phyloP scores from a whole-genome alignment of 345 rosid species.

The thale cress (Arabidopsis thaliana) region DNA sequence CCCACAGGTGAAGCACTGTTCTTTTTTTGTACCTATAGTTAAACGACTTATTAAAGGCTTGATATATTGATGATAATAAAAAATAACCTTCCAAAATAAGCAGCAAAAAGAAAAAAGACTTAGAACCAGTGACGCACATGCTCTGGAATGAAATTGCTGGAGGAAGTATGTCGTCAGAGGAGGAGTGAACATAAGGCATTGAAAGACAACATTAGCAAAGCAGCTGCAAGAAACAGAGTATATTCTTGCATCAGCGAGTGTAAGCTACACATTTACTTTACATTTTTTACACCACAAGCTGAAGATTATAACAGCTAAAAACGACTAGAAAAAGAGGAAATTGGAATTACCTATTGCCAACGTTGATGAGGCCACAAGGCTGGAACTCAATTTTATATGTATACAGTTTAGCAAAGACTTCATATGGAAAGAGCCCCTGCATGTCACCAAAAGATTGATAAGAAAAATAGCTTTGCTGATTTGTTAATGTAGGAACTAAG shows the following conservation, averaged over 20 bases:
- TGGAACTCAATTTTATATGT: conserved; percentile 67
- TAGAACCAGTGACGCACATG: conserved; percentile 59
- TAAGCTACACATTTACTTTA: not conserved
- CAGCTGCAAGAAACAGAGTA: conserved; percentile 69
- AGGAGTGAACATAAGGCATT: conserved; percentile 92
- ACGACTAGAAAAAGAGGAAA: not conserved
- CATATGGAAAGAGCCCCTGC: conserved; percentile 85
- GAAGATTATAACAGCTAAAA: conserved; percentile 19
- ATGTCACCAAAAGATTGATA: conserved; percentile 40
- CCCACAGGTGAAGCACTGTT: conserved; percentile 93
- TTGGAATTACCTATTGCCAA: conserved; percentile 82
- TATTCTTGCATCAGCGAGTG: conserved; percentile 29
- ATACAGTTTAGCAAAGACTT: conserved; percentile 79
- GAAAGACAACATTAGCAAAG: conserved; percentile 93
- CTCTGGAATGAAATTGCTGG: conserved; percentile 81
- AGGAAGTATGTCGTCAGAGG: conserved; percentile 86
- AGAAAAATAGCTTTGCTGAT: conserved; percentile 23
- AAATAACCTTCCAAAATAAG: conserved; percentile 17
- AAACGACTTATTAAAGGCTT: conserved; percentile 31
- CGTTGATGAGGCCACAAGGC: conserved; percentile 89
- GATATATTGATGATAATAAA: conserved; percentile 18
- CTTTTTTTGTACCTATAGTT: conserved; percentile 67
- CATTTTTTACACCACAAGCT: conserved; percentile 21
- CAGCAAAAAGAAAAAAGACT: conserved; percentile 23
- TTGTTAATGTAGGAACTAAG: conserved; percentile 5